These are phyloP conservation scores for Cadophora sp. DNA, from an alignment of 2,329 filamentous ascomycete genomes.

Conservation along the genomic window DNA sequence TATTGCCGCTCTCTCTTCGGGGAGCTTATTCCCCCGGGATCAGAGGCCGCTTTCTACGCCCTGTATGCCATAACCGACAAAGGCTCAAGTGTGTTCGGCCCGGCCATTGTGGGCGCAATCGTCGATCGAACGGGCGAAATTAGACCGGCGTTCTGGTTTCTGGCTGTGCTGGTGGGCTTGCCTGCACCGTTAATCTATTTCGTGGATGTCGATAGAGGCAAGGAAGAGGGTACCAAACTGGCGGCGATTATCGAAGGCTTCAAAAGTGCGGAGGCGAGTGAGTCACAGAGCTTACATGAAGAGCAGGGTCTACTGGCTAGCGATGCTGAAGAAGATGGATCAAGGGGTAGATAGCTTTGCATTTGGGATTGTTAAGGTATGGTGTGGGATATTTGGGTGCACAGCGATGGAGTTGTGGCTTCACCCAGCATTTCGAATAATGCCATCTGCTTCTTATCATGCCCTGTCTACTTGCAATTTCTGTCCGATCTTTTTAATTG, in stretches of 20 bases:
- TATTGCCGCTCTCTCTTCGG: constrained; percentile 94
- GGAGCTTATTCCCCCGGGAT: constrained; percentile 91
- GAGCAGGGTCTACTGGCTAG: constrained; percentile 26
- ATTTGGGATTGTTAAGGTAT: not conserved
- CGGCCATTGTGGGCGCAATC: constrained; percentile 90
- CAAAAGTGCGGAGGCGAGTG: constrained; percentile 42
- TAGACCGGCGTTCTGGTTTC: constrained; percentile 88
- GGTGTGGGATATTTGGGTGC: not conserved
- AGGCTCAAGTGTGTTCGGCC: constrained; percentile 91
- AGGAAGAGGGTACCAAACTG: constrained; percentile 69
- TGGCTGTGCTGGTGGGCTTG: constrained; percentile 82
- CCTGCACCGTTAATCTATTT: constrained; percentile 85
- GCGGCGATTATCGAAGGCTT: constrained; percentile 65
- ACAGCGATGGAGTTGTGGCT: constrained; percentile 12
- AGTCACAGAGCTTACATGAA: constrained; percentile 26
- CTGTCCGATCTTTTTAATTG: not conserved
- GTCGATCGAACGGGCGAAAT: constrained; percentile 85
- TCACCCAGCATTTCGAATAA: not conserved
- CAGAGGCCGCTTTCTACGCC: constrained; percentile 85
- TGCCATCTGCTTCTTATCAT: not conserved
- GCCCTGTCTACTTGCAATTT: not conserved
- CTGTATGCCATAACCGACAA: constrained; percentile 98
- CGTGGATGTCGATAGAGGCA: constrained; percentile 83
- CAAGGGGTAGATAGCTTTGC: not conserved
- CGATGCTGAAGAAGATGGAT: constrained; percentile 26